phyloP scores from a whole-genome alignment of 2,329 filamentous ascomycete genomes.

The Graphilbum fragrans region DNA sequence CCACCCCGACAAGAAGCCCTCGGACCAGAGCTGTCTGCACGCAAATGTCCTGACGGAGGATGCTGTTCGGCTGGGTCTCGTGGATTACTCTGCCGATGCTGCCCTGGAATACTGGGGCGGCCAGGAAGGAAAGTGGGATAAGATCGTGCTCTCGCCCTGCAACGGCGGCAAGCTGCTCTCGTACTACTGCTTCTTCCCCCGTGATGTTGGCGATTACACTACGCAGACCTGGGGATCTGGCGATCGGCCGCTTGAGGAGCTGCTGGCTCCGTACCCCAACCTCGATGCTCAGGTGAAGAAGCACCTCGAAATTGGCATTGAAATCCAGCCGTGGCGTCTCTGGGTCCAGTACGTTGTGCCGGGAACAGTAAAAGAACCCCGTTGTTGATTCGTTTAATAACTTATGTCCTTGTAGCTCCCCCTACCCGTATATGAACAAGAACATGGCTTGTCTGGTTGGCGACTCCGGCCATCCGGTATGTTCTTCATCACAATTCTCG shows the following conservation, averaged over 20 bases:
- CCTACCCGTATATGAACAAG: constrained; percentile 42
- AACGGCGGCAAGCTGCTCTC: constrained; percentile 39
- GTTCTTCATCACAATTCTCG: background rate
- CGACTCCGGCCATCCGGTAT: constrained; percentile 50
- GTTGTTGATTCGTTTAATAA: too few species aligned
- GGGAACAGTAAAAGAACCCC: background rate
- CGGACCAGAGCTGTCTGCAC: constrained; percentile 50
- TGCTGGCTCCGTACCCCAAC: constrained; percentile 47
- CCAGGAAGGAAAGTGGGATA: constrained; percentile 40
- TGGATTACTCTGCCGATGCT: constrained; percentile 47
- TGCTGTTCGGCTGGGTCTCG: constrained; percentile 45
- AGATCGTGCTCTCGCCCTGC: constrained; percentile 60
- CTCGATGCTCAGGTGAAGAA: constrained; percentile 44
- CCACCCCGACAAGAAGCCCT: constrained; percentile 42
- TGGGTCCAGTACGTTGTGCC: constrained; percentile 16
- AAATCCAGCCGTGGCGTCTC: constrained; percentile 55
- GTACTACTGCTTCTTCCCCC: constrained; percentile 61
- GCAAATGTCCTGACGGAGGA: constrained; percentile 51
- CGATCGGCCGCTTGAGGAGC: constrained; percentile 32
- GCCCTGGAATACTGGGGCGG: constrained; percentile 63
- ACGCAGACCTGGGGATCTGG: constrained; percentile 36
- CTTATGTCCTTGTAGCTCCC: constrained; percentile 22
- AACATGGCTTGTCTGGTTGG: constrained; percentile 44
- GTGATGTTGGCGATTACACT: constrained; percentile 45
- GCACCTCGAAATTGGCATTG: constrained; percentile 47